Evolutionary conservation across 805 yeast genomes (phyloP).

Genomic region (Wickerhamiella siamensis): DNA sequence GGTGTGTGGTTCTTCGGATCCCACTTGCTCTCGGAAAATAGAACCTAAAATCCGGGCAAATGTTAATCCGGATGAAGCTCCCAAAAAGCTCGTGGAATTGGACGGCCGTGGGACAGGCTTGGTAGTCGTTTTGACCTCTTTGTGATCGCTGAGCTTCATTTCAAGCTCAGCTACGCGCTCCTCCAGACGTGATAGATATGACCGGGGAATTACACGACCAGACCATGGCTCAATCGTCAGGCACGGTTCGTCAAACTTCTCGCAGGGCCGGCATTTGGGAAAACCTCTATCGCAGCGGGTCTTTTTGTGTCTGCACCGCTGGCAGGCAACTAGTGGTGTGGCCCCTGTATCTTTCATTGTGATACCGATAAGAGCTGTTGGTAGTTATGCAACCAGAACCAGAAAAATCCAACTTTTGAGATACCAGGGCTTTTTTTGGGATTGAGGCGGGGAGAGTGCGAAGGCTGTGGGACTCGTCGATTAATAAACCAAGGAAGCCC

Average conservation of each 20-base stretch:
- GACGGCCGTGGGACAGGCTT: not conserved
- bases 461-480: too few relatives aligned
- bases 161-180: conserved; percentile 47
- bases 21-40: conserved; percentile 10
- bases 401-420: too few relatives aligned
- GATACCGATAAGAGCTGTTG: too few relatives aligned
- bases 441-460: too few relatives aligned
- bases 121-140: conserved; percentile 12
- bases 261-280: conserved; percentile 52
- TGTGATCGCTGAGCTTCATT: conserved; percentile 28
- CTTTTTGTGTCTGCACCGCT: conserved; percentile 59
- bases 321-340: conserved; percentile 40
- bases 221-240: conserved; percentile 79
- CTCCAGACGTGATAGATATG: conserved; percentile 57
- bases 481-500: too few relatives aligned
- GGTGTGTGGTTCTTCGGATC: conserved; percentile 4
- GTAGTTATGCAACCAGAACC: too few relatives aligned
- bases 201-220: conserved; percentile 69
- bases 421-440: too few relatives aligned
- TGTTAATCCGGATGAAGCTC: conserved; percentile 10
- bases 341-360: not conserved
- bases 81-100: conserved; percentile 9
- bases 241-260: conserved; percentile 55
- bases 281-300: conserved; percentile 53
- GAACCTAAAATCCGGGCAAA: conserved; percentile 8